These are phyloP conservation scores for Boletellus dicymbophilus DNA, from an alignment of 1,284 basidiomycete genomes.

Conservation along the genomic window DNA sequence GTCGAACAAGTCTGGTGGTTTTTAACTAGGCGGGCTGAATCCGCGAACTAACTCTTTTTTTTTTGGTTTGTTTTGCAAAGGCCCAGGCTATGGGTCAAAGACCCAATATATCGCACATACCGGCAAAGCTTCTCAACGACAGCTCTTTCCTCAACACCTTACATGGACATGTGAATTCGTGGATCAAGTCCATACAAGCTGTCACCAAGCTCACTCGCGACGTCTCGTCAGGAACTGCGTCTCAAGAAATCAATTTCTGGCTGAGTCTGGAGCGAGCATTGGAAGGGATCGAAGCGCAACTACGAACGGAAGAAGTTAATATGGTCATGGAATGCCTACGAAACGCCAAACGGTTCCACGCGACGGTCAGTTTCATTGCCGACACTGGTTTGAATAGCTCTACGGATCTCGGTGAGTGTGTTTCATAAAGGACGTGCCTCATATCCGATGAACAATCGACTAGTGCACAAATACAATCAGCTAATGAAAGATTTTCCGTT, in stretches of 20 bases:
- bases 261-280: conserved; percentile 91
- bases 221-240: conserved; percentile 94
- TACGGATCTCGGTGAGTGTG: conserved; percentile 78
- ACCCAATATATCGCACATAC: conserved; percentile 79
- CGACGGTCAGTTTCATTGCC: conserved; percentile 97
- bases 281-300: conserved; percentile 91
- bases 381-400: conserved; percentile 97
- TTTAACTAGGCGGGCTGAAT: conserved; percentile 6
- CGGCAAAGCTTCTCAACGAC: conserved; percentile 77
- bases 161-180: conserved; percentile 93
- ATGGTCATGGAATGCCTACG: conserved; percentile 96
- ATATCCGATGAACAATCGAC: conserved; percentile 44
- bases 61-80: no score
- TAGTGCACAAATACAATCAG: conserved; percentile 96
- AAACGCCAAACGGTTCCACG: conserved; percentile 96
- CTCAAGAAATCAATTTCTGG: conserved; percentile 99
- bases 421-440: conserved; percentile 7
- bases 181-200: conserved; percentile 98
- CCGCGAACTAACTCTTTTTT: conserved; percentile 12
- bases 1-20: conserved; percentile 65
- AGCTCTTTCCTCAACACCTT: conserved; percentile 93
- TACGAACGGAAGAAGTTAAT: conserved; percentile 89
- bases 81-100: conserved; percentile 59
- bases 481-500: conserved; percentile 99
- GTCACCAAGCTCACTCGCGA: conserved; percentile 94